Evolutionary conservation across 2,329 filamentous ascomycete species (phyloP), one percentile per base, ranked within the genome.

Genomic region (Parafenestella ontariensis): DNA sequence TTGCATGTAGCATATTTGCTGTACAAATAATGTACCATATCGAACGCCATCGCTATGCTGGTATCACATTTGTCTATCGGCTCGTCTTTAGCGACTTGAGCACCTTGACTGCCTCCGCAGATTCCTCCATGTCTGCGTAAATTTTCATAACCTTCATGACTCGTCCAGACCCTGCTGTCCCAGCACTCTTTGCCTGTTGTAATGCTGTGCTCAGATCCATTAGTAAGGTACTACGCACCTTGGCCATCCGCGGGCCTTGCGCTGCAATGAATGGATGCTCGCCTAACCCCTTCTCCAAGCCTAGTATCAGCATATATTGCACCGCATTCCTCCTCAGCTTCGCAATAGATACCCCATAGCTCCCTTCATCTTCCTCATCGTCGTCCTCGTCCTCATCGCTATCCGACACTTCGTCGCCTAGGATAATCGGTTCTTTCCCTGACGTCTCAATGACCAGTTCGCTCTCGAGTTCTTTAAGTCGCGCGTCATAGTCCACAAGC

Each of bases 401-500:
- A 49, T 63, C 54, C 29, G 52, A 52, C 8, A 59, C 52, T 13
- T 56, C 59, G n/a, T 59, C 56, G 7, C 43, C 55, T 10, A 46
- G 28, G n/a, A 54, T 54, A 41, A 52, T 59, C 6, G 56, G 31
- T 34, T 61, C 49, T 43, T 65, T 67, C 9, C 58, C 63, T 24
- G 56, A 46, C 13, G 55, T 63, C 43, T 69, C 82, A 21, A 91
- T 78, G 41, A 86, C 83, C 23, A 93, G 74, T 29, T 81, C 79
- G 36, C 82, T 83, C 71, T 93, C 90, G 40, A 93, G 72, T 49
- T 84, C 82, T 5, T 79, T 78, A 33, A 92, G 68, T 49, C 87
- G 73, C 56, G 87, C 85, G 49, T 89, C 85, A 17, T 89, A 76
- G 71, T 92, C 89, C 24, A 93, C 71, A 78, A 93, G 81, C 62